Base-by-base conservation (phyloP, 345 rosid genomes). In the Corchorus capsularis region DNA sequence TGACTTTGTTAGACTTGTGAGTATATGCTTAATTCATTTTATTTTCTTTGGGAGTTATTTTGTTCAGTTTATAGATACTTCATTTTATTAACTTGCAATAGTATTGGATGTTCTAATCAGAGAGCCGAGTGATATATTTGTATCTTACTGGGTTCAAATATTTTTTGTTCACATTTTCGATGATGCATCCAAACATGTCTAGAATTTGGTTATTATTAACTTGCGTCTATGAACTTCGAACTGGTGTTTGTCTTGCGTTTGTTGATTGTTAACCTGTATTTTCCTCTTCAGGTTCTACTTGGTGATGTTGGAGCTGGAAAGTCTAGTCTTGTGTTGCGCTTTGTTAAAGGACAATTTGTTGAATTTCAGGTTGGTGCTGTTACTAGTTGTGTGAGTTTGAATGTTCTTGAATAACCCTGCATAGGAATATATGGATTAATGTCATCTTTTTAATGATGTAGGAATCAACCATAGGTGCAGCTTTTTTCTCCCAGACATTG, bases 401-500 rank as follows among this genome's bases (percentile, higher is more conserved):
- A 4, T 19, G 74, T 47, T 63, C 16, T 63, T 8, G 47, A 32
- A 16, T 22, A 10, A 6, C 1, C 15, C 61, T 7, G 34, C 67
- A 70, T 80, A 59, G 6, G 9, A 27, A 53, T 76, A 53, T n/a
- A 47, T 63, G 50, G 72, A 67, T 50, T 83, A 75, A 76, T 50
- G 60, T 70, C 69, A 34, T 52, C 17, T 22, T 13, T 59, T 22
- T 78, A 62, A 35, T 77, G 19, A 70, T 82, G 27, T 81, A 96
- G 99, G 99, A 96, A 89, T 96, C 98, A 79, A 96, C 97, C 27
- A 96, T 96, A 0, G 97, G 99, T 39, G 99, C 99, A 53, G 99
- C 97, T 17, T 93, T 96, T 74, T 96, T 96, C 84, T 92, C 98
- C 35, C 99, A 96, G 83, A 91, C 98, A 34, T 69, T 96, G 85